phyloP scores from a whole-genome alignment of 140 eudicot genomes.

The Cichorium intybus region DNA sequence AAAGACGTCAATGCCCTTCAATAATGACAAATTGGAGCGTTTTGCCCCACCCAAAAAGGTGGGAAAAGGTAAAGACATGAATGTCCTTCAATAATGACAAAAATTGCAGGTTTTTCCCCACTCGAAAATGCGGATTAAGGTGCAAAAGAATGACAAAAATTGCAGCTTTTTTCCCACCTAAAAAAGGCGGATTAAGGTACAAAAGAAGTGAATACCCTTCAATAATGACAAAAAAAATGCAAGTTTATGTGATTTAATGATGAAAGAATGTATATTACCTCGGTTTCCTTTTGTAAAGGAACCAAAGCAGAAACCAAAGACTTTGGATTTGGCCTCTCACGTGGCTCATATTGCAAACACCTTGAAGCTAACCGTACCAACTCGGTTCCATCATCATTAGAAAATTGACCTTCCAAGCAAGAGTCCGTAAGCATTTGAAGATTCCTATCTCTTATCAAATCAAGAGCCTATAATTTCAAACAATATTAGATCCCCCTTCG shows the following conservation, averaged over 20 bases:
- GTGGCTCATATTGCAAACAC: slow-evolving; percentile 93
- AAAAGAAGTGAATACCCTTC: too few species aligned
- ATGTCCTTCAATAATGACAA: background rate
- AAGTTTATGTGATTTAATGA: background rate
- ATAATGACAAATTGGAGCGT: slow-evolving; percentile 38
- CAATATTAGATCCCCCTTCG: slow-evolving; percentile 31
- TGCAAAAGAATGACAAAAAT: too few species aligned
- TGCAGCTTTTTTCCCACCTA: background rate
- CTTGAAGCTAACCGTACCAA: slow-evolving; percentile 89
- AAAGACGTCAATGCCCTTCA: too few species aligned
- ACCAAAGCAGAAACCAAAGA: slow-evolving; percentile 82
- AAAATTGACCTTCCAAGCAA: slow-evolving; percentile 96
- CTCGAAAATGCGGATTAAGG: too few species aligned
- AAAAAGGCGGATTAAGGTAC: too few species aligned
- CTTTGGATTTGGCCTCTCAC: slow-evolving; percentile 91
- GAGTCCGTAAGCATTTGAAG: slow-evolving; percentile 96
- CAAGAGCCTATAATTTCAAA: slow-evolving; percentile 67
- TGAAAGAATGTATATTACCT: slow-evolving; percentile 43
- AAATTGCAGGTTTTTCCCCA: too few species aligned
- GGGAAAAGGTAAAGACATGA: background rate
- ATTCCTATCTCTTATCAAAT: slow-evolving; percentile 83
- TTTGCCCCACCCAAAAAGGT: background rate
- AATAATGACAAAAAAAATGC: slow-evolving; percentile 21
- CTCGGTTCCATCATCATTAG: slow-evolving; percentile 87
- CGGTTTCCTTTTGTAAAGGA: slow-evolving; percentile 91